Base-by-base conservation (phyloP, 805 yeast genomes). In the Lipomyces sp. region DNA sequence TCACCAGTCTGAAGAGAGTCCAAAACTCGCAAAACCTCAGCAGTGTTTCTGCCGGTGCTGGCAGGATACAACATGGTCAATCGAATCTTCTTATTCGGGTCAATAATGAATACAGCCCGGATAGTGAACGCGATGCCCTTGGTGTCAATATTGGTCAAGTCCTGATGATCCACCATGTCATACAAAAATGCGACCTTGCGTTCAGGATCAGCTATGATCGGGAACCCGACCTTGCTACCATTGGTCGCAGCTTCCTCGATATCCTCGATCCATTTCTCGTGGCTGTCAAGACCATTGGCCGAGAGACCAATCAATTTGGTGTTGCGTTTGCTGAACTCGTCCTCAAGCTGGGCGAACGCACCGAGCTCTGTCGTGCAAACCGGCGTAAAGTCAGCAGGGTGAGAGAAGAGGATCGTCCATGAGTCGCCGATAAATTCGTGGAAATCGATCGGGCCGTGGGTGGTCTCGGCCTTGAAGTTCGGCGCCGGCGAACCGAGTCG, bases 341-440 rank as follows among this genome's bases (percentile, higher is more conserved):
- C 91, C 82, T 91, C 90, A 80, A 92, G 85, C 74, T 87, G 85
- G 71, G 97, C 92, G 75, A 92, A 93, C 29, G 97, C 97, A 73
- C 97, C 97, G 76, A 92, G 84, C 82, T 92, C 98, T 64, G 97
- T 92, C 75, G 97, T 93, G 80, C 98, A 92, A 64, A 92, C 97
- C 58, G 98, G 98, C 24, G 98, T 92, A 84, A 91, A 93, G 79
- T 92, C 98, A 64, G 92, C 97, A 69, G 98, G 98, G 80, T 92
- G 98, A 33, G 96, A 90, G 81, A 92, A 92, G 75, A 92, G 83
- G 60, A 92, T 87, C 58, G 88, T 87, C 98, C 98, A 92, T 57
- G 88, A 85, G 80, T 89, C 86, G 59, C 94, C 94, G 73, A 92
- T 83, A 83, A 83, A 92, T 69, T 93, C 88, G 81, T 92, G 96